Conservation (phyloP, 768 basidiomycete species). For the Favolaschia claudopus region DNA sequence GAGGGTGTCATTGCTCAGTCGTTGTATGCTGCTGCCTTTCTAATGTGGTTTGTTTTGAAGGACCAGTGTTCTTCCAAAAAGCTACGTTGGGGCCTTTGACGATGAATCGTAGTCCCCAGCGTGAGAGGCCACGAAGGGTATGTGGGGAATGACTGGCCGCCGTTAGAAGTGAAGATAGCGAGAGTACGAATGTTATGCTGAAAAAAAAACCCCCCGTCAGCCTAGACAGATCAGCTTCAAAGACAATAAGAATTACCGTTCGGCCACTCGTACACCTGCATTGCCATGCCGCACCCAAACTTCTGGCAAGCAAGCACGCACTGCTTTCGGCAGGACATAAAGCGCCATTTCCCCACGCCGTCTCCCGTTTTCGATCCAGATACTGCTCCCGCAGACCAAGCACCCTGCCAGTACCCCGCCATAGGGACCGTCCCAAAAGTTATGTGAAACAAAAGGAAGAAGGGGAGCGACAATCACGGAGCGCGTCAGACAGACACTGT, state of each 20-base stretch:
- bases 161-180: conserved; percentile 71
- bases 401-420: conserved; percentile 74
- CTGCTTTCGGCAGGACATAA: conserved; percentile 77
- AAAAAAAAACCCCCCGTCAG: background rate
- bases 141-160: conserved; percentile 67
- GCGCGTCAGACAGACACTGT: conserved; percentile 71
- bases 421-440: conserved; percentile 81
- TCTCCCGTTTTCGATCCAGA: conserved; percentile 78
- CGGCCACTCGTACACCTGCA: conserved; percentile 48
- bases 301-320: conserved; percentile 69
- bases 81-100: conserved; percentile 65
- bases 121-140: conserved; percentile 73
- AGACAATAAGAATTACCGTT: conserved; percentile 54
- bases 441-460: conserved; percentile 73
- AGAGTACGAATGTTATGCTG: conserved; percentile 60
- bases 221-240: background rate
- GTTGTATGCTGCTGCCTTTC: conserved; percentile 38
- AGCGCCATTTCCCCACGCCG: conserved; percentile 82
- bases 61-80: conserved; percentile 55
- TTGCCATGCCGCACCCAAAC: conserved; percentile 56
- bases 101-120: conserved; percentile 75
- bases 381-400: conserved; percentile 75
- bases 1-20: conserved; percentile 36
- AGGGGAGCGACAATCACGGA: conserved; percentile 69
- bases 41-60: background rate